phyloP scores from a whole-genome alignment of 1,284 basidiomycete genomes.

The Schizophyllum commune region DNA sequence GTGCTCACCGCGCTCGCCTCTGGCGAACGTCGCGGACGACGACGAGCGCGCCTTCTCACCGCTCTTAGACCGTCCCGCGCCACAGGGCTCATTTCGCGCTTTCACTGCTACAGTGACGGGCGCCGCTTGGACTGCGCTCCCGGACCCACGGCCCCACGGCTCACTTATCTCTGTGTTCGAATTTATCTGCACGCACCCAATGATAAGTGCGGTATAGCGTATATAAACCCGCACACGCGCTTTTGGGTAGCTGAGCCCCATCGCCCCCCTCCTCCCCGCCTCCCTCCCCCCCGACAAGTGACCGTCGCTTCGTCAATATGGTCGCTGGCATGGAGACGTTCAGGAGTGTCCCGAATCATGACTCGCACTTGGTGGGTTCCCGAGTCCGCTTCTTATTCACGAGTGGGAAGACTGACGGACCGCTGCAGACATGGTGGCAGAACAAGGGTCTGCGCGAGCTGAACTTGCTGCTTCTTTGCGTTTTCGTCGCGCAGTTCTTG shows the following conservation, averaged over 20 bases:
- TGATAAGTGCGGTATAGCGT: neutral
- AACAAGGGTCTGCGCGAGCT: slow-evolving; percentile 7
- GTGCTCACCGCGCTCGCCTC: neutral
- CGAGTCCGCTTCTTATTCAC: neutral
- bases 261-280: neutral
- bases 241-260: neutral
- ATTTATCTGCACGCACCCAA: neutral
- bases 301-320: neutral
- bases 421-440: slow-evolving; percentile 6
- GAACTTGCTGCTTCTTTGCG: slow-evolving; percentile 3
- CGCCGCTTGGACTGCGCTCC: too few relatives aligned
- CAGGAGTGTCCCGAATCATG: slow-evolving; percentile 7
- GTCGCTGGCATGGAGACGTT: slow-evolving; percentile 3
- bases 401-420: neutral
- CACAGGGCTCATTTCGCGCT: neutral
- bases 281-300: neutral
- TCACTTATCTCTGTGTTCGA: neutral
- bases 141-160: too few relatives aligned
- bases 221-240: neutral
- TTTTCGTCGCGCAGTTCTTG: slow-evolving; percentile 7
- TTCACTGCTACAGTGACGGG: neutral
- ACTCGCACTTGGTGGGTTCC: slow-evolving; percentile 5
- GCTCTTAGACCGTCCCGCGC: neutral
- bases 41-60: neutral
- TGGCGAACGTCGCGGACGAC: neutral